Percentiles rank a stretch among this genome's conserved stretches.
Conservation (phyloP, 148 eudicot species). For the Arctostaphylos glauca region DNA sequence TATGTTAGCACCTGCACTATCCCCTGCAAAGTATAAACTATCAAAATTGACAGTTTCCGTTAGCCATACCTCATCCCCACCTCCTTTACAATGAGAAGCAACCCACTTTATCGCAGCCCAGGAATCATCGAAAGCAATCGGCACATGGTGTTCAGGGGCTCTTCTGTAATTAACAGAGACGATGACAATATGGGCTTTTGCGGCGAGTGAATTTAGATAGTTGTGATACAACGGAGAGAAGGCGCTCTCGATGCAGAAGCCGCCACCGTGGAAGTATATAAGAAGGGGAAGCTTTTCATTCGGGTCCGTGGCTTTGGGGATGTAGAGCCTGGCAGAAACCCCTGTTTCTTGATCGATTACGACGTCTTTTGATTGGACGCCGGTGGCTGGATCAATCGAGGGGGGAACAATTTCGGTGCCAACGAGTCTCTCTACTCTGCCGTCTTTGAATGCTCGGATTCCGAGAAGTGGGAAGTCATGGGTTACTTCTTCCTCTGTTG, state of each 20-base stretch:
- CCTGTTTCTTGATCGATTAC: constrained; percentile 15
- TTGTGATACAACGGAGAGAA: constrained; percentile 20
- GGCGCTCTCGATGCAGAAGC: constrained; percentile 34
- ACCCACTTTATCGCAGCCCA: constrained; percentile 53
- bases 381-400: constrained; percentile 17
- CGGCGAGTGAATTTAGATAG: constrained; percentile 20
- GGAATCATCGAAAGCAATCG: constrained; percentile 42
- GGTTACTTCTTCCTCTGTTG: no score
- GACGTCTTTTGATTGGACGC: constrained; percentile 37
- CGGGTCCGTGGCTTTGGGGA: constrained; percentile 22
- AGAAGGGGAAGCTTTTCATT: constrained; percentile 39
- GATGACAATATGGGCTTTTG: constrained; percentile 24
- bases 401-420: constrained; percentile 26
- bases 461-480: no score
- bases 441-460: constrained; percentile 28
- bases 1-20: constrained; percentile 53
- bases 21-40: constrained; percentile 41
- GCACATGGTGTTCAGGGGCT: constrained; percentile 58
- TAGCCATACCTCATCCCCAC: constrained; percentile 45
- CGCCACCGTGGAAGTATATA: constrained; percentile 60
- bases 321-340: constrained; percentile 40
- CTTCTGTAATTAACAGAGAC: constrained; percentile 49
- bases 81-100: constrained; percentile 24
- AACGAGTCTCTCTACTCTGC: constrained; percentile 30
- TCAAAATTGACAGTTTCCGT: constrained; percentile 30